Evolutionary conservation across 345 rosid species (phyloP).

Genomic region (Moringa oleifera): DNA sequence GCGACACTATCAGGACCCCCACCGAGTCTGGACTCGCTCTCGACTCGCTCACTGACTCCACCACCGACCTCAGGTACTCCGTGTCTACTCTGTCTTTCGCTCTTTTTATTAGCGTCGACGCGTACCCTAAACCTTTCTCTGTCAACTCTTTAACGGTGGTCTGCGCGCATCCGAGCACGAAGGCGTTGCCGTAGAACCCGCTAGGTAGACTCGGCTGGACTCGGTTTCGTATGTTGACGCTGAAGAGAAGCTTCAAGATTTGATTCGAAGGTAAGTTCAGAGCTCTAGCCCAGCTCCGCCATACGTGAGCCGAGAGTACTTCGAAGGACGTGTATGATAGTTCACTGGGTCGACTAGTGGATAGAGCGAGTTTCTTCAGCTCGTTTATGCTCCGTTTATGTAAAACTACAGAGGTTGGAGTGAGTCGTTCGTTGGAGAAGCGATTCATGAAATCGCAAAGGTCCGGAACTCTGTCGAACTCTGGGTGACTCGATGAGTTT

Average conservation of each 20-base stretch:
- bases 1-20: slow-evolving; percentile 65
- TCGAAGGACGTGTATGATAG: slow-evolving; percentile 57
- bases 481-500: slow-evolving; percentile 40
- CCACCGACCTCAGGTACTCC: slow-evolving; percentile 52
- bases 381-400: slow-evolving; percentile 37
- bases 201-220: slow-evolving; percentile 63
- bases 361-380: slow-evolving; percentile 41
- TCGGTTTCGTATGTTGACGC: slow-evolving; percentile 59
- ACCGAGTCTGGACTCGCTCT: slow-evolving; percentile 63
- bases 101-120: slow-evolving; percentile 48
- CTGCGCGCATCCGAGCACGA: slow-evolving; percentile 73
- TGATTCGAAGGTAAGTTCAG: slow-evolving; percentile 62
- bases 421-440: slow-evolving; percentile 47
- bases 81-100: slow-evolving; percentile 61
- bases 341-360: slow-evolving; percentile 27
- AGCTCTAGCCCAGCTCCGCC: slow-evolving; percentile 85
- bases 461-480: slow-evolving; percentile 56
- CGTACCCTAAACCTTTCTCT: slow-evolving; percentile 54
- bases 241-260: slow-evolving; percentile 62
- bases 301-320: slow-evolving; percentile 72
- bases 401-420: slow-evolving; percentile 57
- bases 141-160: slow-evolving; percentile 49
- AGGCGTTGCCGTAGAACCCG: slow-evolving; percentile 84
- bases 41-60: slow-evolving; percentile 48
- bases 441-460: slow-evolving; percentile 55